phyloP scores from a whole-genome alignment of 2,329 filamentous ascomycete genomes.

The Xylariales sp. region DNA sequence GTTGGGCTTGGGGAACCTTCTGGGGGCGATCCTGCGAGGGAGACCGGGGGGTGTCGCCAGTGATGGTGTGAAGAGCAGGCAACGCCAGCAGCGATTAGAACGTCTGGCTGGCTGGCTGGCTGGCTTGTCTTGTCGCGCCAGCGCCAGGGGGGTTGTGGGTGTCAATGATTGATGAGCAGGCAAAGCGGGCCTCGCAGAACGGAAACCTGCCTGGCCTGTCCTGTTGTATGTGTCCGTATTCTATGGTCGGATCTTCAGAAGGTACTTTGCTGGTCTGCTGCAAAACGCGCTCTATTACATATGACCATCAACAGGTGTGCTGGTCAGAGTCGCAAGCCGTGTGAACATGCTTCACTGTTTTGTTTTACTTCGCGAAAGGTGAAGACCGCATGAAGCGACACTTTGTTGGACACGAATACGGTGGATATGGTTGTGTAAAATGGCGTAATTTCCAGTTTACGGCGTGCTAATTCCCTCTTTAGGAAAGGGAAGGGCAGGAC shows the following conservation, averaged over 20 bases:
- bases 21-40: slow-evolving; percentile 6
- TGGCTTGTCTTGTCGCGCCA: not conserved
- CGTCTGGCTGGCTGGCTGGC: too few relatives aligned
- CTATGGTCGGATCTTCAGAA: too few relatives aligned
- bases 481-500: not conserved
- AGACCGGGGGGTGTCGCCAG: not conserved
- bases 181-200: too few relatives aligned
- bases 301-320: too few relatives aligned
- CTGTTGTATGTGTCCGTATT: too few relatives aligned
- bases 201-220: too few relatives aligned
- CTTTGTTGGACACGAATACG: not conserved
- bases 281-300: too few relatives aligned
- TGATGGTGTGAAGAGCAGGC: not conserved
- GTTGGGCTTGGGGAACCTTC: slow-evolving; percentile 5
- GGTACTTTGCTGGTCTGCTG: too few relatives aligned
- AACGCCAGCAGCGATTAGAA: too few relatives aligned
- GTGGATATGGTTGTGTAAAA: not conserved
- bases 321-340: too few relatives aligned
- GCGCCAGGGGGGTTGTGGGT: not conserved
- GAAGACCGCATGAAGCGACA: not conserved
- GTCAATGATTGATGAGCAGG: too few relatives aligned
- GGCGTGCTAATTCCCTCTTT: slow-evolving; percentile 3
- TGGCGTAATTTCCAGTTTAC: slow-evolving; percentile 5
- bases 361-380: not conserved
- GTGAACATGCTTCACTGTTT: too few relatives aligned